Percentiles rank a stretch among this genome's conserved stretches.
These are phyloP conservation scores for Zea mays DNA, from an alignment of 176 grass and related monocot species.

Conservation along the genomic window Zm-B73-REFERENCE-NAM-5.0 NC_050105.1:26126501-26127000, in stretches of 20 bases:
- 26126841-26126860: neutral
- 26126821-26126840: constrained; percentile 21
- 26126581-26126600: constrained; percentile 23
- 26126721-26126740: constrained; percentile 17
- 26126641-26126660: constrained; percentile 24
- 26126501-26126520: neutral
- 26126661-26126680: constrained; percentile 45
- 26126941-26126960: constrained; percentile 25
- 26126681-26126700: constrained; percentile 39
- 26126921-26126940: constrained; percentile 1
- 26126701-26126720: constrained; percentile 27
- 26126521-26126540: neutral
- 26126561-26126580: neutral
- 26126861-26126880: neutral
- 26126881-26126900: neutral
- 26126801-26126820: constrained; percentile 9
- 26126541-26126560: constrained; percentile 21
- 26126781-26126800: constrained; percentile 22
- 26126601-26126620: constrained; percentile 19
- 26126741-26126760: constrained; percentile 39
- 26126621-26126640: neutral
- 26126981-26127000: constrained; percentile 11
- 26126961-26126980: neutral
- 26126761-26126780: constrained; percentile 24
- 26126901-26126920: constrained; percentile 24